These are phyloP conservation scores for Gamsiella multidivaricata DNA, from an alignment of 192 early-diverging fungal genomes.

Conservation along the genomic window DNA sequence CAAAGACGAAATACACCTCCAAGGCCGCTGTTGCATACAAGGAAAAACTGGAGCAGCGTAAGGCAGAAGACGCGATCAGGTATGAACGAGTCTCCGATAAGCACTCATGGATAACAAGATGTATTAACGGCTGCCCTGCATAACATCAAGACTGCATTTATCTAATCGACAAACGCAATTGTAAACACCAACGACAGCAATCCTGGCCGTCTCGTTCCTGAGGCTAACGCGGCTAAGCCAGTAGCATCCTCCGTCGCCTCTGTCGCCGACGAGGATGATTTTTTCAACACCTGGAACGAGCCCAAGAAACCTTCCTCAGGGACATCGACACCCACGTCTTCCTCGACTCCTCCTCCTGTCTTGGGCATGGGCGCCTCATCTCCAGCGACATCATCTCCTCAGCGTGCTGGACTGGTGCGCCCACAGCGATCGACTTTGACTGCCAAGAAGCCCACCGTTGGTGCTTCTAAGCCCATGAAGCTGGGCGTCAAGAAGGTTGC, in stretches of 20 bases:
- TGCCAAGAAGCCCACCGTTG: slow-evolving; percentile 69
- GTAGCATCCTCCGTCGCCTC: slow-evolving; percentile 28
- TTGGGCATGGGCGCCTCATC: slow-evolving; percentile 24
- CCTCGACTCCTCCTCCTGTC: slow-evolving; percentile 35
- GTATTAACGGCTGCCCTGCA: slow-evolving; percentile 14
- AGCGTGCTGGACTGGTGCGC: slow-evolving; percentile 47
- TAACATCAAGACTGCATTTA: not conserved
- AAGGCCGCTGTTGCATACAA: slow-evolving; percentile 84
- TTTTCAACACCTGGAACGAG: slow-evolving; percentile 74
- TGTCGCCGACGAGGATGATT: slow-evolving; percentile 64
- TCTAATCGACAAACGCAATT: not conserved
- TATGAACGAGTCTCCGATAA: slow-evolving; percentile 14
- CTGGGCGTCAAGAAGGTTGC: slow-evolving; percentile 91
- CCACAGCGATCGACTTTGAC: slow-evolving; percentile 51
- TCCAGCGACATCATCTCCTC: slow-evolving; percentile 40
- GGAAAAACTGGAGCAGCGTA: slow-evolving; percentile 74
- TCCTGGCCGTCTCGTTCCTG: slow-evolving; percentile 39
- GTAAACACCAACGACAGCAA: slow-evolving; percentile 11
- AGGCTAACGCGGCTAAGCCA: slow-evolving; percentile 23
- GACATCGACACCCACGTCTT: slow-evolving; percentile 49
- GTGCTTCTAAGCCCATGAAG: slow-evolving; percentile 85
- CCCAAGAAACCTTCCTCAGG: slow-evolving; percentile 47
- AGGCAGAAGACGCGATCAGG: slow-evolving; percentile 72
- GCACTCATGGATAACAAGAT: slow-evolving; percentile 17
- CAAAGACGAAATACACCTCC: slow-evolving; percentile 84